Base-by-base conservation (phyloP, 441 rosid species). In the Euphorbia celastroides region DNA sequence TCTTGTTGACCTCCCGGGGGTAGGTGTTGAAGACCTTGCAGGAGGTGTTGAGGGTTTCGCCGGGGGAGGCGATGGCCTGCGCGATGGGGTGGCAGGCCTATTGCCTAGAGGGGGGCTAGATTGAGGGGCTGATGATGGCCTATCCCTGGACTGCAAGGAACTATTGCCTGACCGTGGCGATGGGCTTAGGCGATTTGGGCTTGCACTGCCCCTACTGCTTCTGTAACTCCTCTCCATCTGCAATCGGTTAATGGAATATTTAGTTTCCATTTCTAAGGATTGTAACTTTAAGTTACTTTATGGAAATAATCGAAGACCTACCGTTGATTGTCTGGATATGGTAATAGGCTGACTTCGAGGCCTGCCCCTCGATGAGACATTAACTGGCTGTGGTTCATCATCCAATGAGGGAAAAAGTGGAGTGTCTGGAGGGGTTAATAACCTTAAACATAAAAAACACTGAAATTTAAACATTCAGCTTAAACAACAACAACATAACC, bases 401-500 rank as follows among this genome's bases (percentile, higher is more conserved):
- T 94, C 98, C 92, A 94, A 70, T 3, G 94, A 92, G 65, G 88
- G 93, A 78, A 94, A 94, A 64, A 94, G 96, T 2, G 99, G 99
- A 59, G 99, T 92, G 63, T 94, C 98, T 0, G 99, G 99, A 65
- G 99, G 98, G 76, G 98, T 94, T 80, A 94, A 78, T 72, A 94
- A 84, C 99, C 99, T 94, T 79, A 70, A 75, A 80, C 74, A 66
- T 38, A 82, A 55, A 42, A 65, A 44, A 72, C 59, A 74, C 10
- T 10, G 17, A 20, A 5, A 71, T 75, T 44, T 60, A 42, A 72
- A 82, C 72, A 88, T 75, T 66, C 56, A 51, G 57, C 59, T 71
- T 69, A 56, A 60, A 77, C 41, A 65, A 55, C 5, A 3, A 38
- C 44, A 11, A 3, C 44, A 38, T 38, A 38, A n/a, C n/a, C n/a